A percentile compares a stretch with the other conserved stretches of the same genome.
Evolutionary conservation across 2,329 filamentous ascomycete genomes (phyloP).

Genomic region (Ophiosphaerella narmari): DNA sequence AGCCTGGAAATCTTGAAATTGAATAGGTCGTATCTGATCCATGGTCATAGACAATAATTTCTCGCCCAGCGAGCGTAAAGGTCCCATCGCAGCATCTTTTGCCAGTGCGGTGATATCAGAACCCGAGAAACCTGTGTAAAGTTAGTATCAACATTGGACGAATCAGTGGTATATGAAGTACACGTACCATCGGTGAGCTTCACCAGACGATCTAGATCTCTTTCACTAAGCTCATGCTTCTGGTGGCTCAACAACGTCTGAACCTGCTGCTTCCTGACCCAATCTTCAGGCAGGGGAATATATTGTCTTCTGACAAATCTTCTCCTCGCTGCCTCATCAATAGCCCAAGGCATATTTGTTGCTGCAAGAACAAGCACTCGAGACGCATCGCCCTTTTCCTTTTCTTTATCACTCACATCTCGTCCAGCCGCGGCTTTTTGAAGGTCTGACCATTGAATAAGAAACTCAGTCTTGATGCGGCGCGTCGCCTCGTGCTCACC

Average conservation of each 20-base stretch:
- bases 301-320: constrained; percentile 94
- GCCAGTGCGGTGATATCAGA: constrained; percentile 96
- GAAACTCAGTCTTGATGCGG: constrained; percentile 94
- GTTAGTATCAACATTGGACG: constrained; percentile 1
- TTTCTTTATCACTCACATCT: constrained; percentile 69
- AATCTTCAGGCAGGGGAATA: constrained; percentile 86
- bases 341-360: constrained; percentile 96
- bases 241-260: constrained; percentile 81
- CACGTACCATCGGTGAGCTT: constrained; percentile 77
- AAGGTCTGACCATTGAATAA: constrained; percentile 96
- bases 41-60: constrained; percentile 87
- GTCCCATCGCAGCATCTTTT: constrained; percentile 98
- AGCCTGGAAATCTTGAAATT: constrained; percentile 78
- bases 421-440: constrained; percentile 88
- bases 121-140: constrained; percentile 82
- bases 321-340: constrained; percentile 90
- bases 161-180: neutral
- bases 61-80: constrained; percentile 86
- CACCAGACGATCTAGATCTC: constrained; percentile 77
- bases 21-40: constrained; percentile 90
- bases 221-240: constrained; percentile 75
- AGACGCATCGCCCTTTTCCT: constrained; percentile 77
- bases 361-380: constrained; percentile 91
- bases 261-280: constrained; percentile 79
- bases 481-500: constrained; percentile 92